Conservation (phyloP, 768 basidiomycete genomes). For the Leccinum longicurvipes region DNA sequence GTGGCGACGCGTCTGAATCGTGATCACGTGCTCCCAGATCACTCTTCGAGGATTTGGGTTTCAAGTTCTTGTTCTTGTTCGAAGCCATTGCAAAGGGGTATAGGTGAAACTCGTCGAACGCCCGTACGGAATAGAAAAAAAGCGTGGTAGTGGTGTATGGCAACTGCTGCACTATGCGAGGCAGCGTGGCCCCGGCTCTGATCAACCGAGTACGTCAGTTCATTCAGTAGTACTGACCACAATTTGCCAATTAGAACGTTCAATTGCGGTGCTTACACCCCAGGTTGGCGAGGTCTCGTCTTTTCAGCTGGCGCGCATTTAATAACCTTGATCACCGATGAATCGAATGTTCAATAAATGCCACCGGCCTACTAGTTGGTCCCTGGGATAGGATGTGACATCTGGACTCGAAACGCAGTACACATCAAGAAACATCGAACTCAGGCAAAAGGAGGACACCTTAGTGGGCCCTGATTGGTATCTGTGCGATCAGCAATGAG, state of each 20-base stretch:
- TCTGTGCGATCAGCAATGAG: no score
- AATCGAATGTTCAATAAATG: no score
- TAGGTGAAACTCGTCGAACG: background rate
- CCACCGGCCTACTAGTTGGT: no score
- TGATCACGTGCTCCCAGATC: slow-evolving; percentile 24
- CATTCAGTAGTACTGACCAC: background rate
- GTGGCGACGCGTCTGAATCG: slow-evolving; percentile 29
- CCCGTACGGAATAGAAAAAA: background rate
- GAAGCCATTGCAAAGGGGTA: slow-evolving; percentile 4
- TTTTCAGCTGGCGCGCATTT: no score
- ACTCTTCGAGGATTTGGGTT: background rate
- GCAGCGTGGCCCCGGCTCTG: slow-evolving; percentile 5
- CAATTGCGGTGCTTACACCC: background rate
- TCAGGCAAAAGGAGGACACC: no score
- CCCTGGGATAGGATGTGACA: no score
- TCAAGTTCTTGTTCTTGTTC: background rate
- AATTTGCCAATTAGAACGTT: background rate
- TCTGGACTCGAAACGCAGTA: no score
- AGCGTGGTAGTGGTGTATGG: background rate
- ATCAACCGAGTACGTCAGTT: slow-evolving; percentile 21
- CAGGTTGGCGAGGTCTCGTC: no score
- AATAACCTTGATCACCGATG: no score
- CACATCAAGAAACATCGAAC: no score
- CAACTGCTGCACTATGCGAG: background rate
- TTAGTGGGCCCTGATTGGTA: no score